These are phyloP conservation scores for Paramecium sexaurelia DNA, from an alignment of 73 alveolate genomes.

Conservation along the genomic window DNA sequence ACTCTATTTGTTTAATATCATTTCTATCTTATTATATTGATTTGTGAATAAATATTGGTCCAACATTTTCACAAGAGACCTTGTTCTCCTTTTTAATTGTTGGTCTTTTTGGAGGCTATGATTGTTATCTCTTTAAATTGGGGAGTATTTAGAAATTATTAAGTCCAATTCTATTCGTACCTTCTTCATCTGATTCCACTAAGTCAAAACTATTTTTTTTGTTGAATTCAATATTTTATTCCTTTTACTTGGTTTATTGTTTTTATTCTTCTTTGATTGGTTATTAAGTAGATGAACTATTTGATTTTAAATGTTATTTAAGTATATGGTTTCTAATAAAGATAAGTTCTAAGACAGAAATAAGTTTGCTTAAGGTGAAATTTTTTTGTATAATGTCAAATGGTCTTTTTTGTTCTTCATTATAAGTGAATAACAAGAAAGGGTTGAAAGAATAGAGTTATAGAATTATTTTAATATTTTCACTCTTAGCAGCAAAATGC, in stretches of 20 bases:
- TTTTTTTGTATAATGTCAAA: constrained; percentile 37
- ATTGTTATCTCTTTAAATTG: background rate
- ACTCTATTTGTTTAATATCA: constrained; percentile 33
- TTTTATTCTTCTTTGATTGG: background rate
- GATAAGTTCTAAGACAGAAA: background rate
- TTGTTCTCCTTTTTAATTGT: background rate
- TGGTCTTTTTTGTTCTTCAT: constrained; percentile 9
- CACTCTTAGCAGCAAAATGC: constrained; percentile 60
- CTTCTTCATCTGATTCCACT: constrained; percentile 40
- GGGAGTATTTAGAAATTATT: background rate
- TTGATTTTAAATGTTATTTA: background rate
- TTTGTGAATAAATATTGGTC: constrained; percentile 2
- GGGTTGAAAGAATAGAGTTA: background rate
- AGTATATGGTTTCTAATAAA: background rate
- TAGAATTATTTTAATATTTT: constrained; percentile 19
- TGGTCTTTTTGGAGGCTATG: background rate
- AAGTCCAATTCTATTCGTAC: background rate
- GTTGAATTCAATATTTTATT: background rate
- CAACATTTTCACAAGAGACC: background rate
- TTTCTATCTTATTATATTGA: constrained; percentile 54
- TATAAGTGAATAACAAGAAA: constrained; percentile 23
- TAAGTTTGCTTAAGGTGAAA: constrained; percentile 39
- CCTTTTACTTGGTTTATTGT: background rate
- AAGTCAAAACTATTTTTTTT: constrained; percentile 3
- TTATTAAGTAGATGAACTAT: no score